Evolutionary conservation across 495 filamentous ascomycete species (phyloP), one percentile per base, ranked within the genome.

Genomic region (Penicillium canescens): DNA sequence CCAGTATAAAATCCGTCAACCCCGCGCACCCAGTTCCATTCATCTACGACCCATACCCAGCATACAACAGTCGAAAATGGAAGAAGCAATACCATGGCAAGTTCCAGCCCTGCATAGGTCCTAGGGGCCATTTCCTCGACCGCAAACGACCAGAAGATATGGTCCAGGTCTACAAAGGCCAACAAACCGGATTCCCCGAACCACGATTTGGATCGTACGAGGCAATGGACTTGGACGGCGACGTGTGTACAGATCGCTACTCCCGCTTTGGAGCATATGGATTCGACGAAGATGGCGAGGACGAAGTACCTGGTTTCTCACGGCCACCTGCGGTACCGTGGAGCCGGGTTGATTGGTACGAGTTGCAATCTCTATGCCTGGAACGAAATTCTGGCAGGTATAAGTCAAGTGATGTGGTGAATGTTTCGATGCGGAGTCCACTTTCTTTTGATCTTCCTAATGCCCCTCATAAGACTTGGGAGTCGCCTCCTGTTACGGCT

Each of bases 281-380:
- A 2, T 73, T 69, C 28, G 72, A 67, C 9, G 69, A 77, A 14
- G 66, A 71, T 9, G 50, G 63, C 12, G 45, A 59, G 24, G 56
- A 57, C 5, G 54, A 60, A 13, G 42, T 66, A 6, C 55, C 56
- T 6, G 58, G 56, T n/a, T 59, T 59, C 23, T 45, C 42, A 7
- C 57, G 55, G 10, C 62, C 63, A 9, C 34, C 54, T 0, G 60
- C 58, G 10, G 60, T 86, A n/a, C 68, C 85, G 13, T 94, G 89
- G 89, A 72, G 83, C 24, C 69, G 69, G 0, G 80, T 91, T 20
- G 74, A 82, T 46, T 96, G 91, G 91, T 83, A 85, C 8, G 56
- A 76, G 4, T 69, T 95, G 4, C 89, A 93, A 63, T 61, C 78
- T 13, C 59, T 78, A 13, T 96, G 91, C 55, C 45, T 82, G 0